These are phyloP conservation scores for Mycena haematopus DNA, from an alignment of 768 basidiomycete species.

Conservation along the genomic window DNA sequence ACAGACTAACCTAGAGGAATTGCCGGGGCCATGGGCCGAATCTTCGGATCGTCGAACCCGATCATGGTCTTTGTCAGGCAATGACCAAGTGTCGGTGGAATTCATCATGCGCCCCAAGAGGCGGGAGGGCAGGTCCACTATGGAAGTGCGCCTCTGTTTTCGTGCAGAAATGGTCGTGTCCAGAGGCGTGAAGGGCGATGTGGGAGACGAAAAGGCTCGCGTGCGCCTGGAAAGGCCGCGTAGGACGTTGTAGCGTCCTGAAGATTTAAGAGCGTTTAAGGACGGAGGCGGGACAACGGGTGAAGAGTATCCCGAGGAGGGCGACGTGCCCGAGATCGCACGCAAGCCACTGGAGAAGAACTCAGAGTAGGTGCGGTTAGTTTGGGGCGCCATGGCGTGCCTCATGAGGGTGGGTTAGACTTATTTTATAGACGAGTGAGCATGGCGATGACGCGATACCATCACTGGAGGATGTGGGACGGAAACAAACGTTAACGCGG, in stretches of 20 bases:
- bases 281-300: conserved; percentile 8
- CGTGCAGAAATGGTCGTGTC: conserved; percentile 25
- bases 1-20: conserved; percentile 17
- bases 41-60: conserved; percentile 7
- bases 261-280: conserved; percentile 14
- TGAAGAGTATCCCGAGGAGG: conserved; percentile 18
- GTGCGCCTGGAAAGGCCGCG: conserved; percentile 24
- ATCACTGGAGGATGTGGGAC: conserved; percentile 9
- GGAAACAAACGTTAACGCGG: not conserved
- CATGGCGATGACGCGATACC: conserved; percentile 21
- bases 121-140: conserved; percentile 42
- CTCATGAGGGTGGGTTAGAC: conserved; percentile 20
- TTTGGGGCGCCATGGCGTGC: conserved; percentile 30
- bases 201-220: conserved; percentile 18
- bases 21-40: not conserved
- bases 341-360: conserved; percentile 56
- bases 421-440: conserved; percentile 16
- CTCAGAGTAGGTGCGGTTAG: conserved; percentile 47
- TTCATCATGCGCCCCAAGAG: conserved; percentile 42
- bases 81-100: conserved; percentile 10
- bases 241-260: conserved; percentile 25
- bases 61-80: conserved; percentile 3
- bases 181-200: not conserved
- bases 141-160: conserved; percentile 39
- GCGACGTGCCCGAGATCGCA: conserved; percentile 40